A percentile compares a stretch with the other conserved stretches of the same genome.
phyloP scores from a whole-genome alignment of 495 filamentous ascomycete genomes.

The Penicillium bovifimosum region DNA sequence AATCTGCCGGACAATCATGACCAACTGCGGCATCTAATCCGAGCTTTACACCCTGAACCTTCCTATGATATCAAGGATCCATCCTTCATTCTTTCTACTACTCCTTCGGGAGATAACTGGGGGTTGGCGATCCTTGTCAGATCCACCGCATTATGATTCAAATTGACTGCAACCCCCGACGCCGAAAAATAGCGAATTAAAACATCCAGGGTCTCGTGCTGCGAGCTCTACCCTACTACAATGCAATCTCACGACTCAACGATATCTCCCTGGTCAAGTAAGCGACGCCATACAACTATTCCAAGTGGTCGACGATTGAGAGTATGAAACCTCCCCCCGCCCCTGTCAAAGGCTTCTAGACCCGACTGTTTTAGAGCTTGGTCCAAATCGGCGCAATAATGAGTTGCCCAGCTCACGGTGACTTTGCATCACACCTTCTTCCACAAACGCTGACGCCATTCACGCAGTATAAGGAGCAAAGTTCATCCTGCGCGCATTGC shows the following conservation, averaged over 20 bases:
- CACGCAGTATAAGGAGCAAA: not conserved
- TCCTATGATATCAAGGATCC: not conserved
- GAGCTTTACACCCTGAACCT: not conserved
- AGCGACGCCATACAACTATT: conserved; percentile 13
- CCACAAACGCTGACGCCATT: not conserved
- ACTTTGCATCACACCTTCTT: not conserved
- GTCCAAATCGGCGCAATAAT: not conserved
- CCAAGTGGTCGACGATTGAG: conserved; percentile 8
- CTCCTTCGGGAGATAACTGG: conserved; percentile 10
- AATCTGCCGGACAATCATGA: not conserved
- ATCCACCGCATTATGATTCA: not conserved
- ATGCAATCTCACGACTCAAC: not conserved
- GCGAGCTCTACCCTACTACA: not conserved
- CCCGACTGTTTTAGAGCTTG: not conserved
- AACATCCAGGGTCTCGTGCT: not conserved
- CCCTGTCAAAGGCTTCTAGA: not conserved
- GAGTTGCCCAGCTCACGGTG: not conserved
- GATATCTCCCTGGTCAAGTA: conserved; percentile 9
- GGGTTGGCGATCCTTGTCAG: conserved; percentile 2
- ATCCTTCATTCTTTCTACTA: not conserved
- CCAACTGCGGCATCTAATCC: not conserved
- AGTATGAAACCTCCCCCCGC: not conserved
- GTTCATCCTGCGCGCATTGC: conserved; percentile 28
- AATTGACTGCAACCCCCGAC: not conserved
- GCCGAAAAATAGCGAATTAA: not conserved